These are phyloP conservation scores for Trichoderma sp. DNA, from an alignment of 2,329 filamentous ascomycete species.

Conservation along the genomic window DNA sequence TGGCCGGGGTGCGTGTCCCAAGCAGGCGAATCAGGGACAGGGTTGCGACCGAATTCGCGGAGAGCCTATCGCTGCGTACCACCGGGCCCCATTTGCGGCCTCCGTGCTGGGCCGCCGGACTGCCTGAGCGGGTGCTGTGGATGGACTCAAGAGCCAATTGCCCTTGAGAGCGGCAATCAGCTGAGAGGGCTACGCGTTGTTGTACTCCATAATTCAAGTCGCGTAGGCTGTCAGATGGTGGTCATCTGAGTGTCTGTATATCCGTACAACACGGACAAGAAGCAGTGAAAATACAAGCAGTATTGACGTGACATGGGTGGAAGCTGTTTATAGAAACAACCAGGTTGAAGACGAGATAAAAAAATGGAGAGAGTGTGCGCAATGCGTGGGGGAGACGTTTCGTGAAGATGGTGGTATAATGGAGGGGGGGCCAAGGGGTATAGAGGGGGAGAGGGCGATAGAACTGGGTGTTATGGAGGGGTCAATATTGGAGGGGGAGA, in stretches of 20 bases:
- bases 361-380: background rate
- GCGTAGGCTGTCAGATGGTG: constrained; percentile 6
- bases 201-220: constrained; percentile 10
- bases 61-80: constrained; percentile 22
- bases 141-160: constrained; percentile 3
- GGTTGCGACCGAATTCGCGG: constrained; percentile 18
- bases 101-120: background rate
- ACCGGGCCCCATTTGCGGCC: constrained; percentile 17
- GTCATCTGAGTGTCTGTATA: background rate
- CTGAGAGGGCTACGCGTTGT: constrained; percentile 17
- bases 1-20: background rate
- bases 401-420: background rate
- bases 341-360: background rate
- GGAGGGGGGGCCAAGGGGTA: constrained; percentile 2
- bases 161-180: constrained; percentile 10
- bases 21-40: constrained; percentile 13
- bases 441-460: background rate
- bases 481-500: background rate
- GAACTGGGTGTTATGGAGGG: background rate
- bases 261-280: background rate
- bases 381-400: constrained; percentile 10
- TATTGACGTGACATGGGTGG: background rate
- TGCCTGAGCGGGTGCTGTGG: constrained; percentile 10
- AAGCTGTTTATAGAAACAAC: background rate
- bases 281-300: background rate